Evolutionary conservation across 2,329 filamentous ascomycete genomes (phyloP), one percentile per base, ranked within the genome.

Genomic region (Colletotrichum somersetense): DNA sequence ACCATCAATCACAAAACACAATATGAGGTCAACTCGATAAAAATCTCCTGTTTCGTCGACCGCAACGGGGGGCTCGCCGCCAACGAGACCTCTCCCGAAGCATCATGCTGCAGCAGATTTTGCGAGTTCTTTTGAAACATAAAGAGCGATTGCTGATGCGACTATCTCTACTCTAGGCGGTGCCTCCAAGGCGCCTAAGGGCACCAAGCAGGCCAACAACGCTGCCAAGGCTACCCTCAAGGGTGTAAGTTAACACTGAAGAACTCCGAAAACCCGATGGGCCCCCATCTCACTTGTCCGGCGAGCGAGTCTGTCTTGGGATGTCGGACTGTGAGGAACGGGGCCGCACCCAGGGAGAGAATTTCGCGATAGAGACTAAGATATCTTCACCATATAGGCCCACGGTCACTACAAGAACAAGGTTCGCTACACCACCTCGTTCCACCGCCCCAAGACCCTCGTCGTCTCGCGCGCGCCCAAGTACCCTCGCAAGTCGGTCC

Each of bases 371-470:
- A 11, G 18, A 38, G 5, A 56, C 67, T 73, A 52, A 73, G 23
- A 52, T 12, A 46, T 52, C 14, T 62, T 48, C 58, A 62, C 70
- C 35, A 56, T 65, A 14, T 75, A 89, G 86, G 81, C 85, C 77
- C 84, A 86, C 83, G 81, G 85, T 75, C 91, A 96, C 88, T 97
- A 97, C 91, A 91, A 93, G 87, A 91, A 91, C 88, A 98, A 98
- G 91, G 91, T 97, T 86, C 93, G 96, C 84, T 90, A 91, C 83
- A 95, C 91, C 84, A 97, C 96, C 80, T 95, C 92, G 84, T 99
- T 98, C 93, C 96, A 97, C 91, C 91, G 91, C 81, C 96, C 96
- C 82, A 98, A 98, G 92, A 98, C 95, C 78, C 93, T 98, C 81
- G 88, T 93, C 85, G 91, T 98, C 80, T 93, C 94, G 80, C 94